Base-by-base conservation (phyloP, 2,329 filamentous ascomycete genomes). In the Scedosporium minutisporum region DNA sequence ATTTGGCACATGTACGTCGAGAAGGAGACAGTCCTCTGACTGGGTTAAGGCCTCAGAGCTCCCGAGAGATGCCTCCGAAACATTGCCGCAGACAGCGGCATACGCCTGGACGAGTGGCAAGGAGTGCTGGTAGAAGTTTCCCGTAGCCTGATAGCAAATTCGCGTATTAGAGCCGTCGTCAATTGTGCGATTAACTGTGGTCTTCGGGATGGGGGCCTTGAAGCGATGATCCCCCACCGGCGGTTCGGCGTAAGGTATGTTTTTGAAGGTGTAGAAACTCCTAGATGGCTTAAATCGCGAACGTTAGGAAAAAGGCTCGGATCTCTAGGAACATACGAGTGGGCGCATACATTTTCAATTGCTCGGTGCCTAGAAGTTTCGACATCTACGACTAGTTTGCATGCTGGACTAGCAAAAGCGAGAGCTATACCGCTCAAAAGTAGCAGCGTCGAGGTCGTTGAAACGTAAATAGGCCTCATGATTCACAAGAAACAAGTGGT, bases 361-460 rank as follows among this genome's bases (percentile, higher is more conserved):
- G 60, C 60, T 10, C 60, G 48, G 42, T 62, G 60, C 10, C 51
- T 16, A n/a, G 71, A 72, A 27, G 89, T 74, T 84, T 84, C 88
- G 58, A 88, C 69, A 72, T 91, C 87, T 9, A 90, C 86, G 80
- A 84, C 42, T 12, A 29, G 60, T 21, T 88, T 1, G 75, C 79
- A 63, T 12, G 23, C 44, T 18, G 16, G 9, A 4, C 44, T 10
- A 10, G n/a, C 44, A 48, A n/a, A n/a, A 21, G n/a, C 27, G 27
- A 57, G 27, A 16, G 27, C 6, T 21, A 27, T n/a, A 18, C 44
- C 44, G 4, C 44, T 33, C 27, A 7, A 57, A 16, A 57, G 16
- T 33, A 57, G 48, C 21, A 55, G n/a, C 48, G 18, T 18, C 33
- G 44, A 9, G 33, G 33, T 14, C 33, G 33, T 38, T 38, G 33